phyloP scores from a whole-genome alignment of 495 filamentous ascomycete genomes.

The Bacidia gigantensis region DNA sequence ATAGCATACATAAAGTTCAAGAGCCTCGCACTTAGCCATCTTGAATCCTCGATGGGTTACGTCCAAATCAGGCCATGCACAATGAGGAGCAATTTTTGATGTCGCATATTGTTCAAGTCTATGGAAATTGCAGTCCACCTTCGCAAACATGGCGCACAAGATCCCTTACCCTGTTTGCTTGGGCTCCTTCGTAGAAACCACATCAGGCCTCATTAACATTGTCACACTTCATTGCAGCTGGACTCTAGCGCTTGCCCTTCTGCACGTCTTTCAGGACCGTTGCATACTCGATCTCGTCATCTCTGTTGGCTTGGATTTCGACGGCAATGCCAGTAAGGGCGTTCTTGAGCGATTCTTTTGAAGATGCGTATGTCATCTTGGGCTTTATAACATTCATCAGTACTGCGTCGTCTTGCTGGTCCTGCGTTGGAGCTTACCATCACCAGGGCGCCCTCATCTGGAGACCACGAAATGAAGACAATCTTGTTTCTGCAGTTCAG shows the following conservation, averaged over 20 bases:
- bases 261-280: constrained; percentile 63
- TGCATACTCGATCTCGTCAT: constrained; percentile 76
- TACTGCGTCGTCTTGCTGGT: not conserved
- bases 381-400: constrained; percentile 30
- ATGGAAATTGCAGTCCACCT: not conserved
- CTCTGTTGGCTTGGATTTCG: constrained; percentile 89
- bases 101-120: not conserved
- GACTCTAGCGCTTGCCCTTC: constrained; percentile 45
- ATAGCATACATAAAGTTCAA: too few species aligned
- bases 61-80: too few species aligned
- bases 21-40: too few species aligned
- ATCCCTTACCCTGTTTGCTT: not conserved
- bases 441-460: constrained; percentile 59
- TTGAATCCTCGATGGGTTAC: too few species aligned
- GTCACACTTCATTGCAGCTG: not conserved
- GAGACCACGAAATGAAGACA: constrained; percentile 87
- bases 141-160: not conserved
- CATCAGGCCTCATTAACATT: not conserved
- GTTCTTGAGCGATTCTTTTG: constrained; percentile 82
- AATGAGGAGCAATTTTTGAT: too few species aligned
- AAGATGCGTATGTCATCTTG: constrained; percentile 95
- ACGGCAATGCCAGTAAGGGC: constrained; percentile 62
- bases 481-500: constrained; percentile 72
- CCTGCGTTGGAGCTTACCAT: too few species aligned
- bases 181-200: not conserved